Evolutionary conservation across 345 rosid genomes (phyloP), one percentile per base, ranked within the genome.

Genomic region (Sisymbrium altissimum): DNA sequence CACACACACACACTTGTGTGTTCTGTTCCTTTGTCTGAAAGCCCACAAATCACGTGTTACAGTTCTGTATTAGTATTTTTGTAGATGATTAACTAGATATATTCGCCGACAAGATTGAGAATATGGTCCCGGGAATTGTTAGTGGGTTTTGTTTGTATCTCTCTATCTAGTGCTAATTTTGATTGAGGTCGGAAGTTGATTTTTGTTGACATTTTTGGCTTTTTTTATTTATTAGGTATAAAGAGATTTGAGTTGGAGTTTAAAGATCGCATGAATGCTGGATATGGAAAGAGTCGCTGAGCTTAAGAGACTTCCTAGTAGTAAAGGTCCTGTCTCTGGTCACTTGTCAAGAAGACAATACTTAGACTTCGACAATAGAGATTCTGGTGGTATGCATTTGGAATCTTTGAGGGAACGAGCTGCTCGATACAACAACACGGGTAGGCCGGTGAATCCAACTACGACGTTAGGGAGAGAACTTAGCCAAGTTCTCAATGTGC

Each of bases 231-330:
- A 23, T 27, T 27, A 60, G 41, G 61, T 27, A 59, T 46, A 41
- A 57, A 56, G 49, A 32, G 74, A 68, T 60, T 27, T 61, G 49
- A 0, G 39, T 17, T 74, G 78, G 89, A 86, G 81, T 1, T 83
- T 84, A 49, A 78, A 79, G 61, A 68, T 70, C 72, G 63, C 9
- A 54, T 52, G 70, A 70, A 74, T 71, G 64, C 56, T 62, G 39
- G 71, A 78, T 17, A 88, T 93, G 96, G 92, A 93, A 63, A 88
- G 86, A 81, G 71, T 80, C 78, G 12, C 84, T 50, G 91, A 91
- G 77, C 75, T 80, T 7, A 88, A 84, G 82, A 70, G 69, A 64
- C 79, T 84, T 71, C 87, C 89, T 77, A 71, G 82, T 52, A 86
- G n/a, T n/a, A 84, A 78, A n/a, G 65, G 79, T 75, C 87, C 90